Evolutionary conservation across 306 rosid species (phyloP).

Genomic region (Pueraria montana): DNA sequence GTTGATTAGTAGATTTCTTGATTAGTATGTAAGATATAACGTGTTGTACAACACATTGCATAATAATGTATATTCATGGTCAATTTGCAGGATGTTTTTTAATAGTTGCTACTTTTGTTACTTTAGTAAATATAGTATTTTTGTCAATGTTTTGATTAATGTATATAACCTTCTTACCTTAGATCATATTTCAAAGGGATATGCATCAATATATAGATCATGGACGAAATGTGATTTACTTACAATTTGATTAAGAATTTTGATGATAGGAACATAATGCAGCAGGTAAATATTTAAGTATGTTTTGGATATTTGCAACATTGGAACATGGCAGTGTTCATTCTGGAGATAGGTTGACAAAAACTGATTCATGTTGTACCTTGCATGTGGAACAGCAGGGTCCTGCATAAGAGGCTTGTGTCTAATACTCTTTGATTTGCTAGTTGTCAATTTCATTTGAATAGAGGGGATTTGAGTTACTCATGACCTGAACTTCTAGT

Average conservation of each 20-base stretch:
- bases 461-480: not conserved
- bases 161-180: not conserved
- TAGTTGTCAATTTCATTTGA: not conserved
- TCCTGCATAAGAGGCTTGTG: not conserved
- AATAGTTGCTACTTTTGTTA: too few relatives aligned
- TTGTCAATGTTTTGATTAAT: not conserved
- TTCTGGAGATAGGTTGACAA: not conserved
- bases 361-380: not conserved
- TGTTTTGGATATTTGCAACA: too few relatives aligned
- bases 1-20: too few relatives aligned
- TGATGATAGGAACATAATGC: not conserved
- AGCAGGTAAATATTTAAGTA: not conserved
- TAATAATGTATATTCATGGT: too few relatives aligned
- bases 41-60: too few relatives aligned
- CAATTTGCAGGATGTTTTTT: too few relatives aligned
- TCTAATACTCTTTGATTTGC: not conserved
- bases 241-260: not conserved
- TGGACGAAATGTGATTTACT: not conserved
- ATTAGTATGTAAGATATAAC: too few relatives aligned
- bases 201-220: not conserved
- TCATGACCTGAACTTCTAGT: not conserved
- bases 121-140: not conserved
- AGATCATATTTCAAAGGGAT: not conserved
- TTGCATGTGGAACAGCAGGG: not conserved
- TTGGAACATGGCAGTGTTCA: slow-evolving; percentile 7